Base-by-base conservation (phyloP, 768 basidiomycete genomes). In the Symmetrospora coprosmae region DNA sequence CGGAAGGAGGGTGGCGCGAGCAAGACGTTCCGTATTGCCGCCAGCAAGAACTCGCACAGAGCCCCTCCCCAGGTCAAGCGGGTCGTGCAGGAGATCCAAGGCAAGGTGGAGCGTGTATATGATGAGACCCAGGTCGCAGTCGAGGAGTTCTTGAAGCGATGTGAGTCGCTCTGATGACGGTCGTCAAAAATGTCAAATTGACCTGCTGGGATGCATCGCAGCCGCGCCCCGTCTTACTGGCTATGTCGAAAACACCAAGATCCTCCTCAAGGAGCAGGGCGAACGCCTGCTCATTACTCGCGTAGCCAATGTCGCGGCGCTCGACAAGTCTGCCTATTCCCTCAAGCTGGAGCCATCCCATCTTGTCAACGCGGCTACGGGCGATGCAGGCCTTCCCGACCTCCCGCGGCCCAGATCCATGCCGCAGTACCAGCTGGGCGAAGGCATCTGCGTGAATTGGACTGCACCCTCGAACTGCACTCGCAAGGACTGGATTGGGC, bases 1-100 rank as follows among this genome's bases (percentile, higher is more conserved):
- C 83, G 94, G 64, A 88, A 90, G 73, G 92, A 97, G 61, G 92
- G 91, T 1, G 94, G 94, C 50, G 86, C 97, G 65, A 87, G 92
- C 67, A 94, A 96, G 75, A 91, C 96, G n/a, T 83, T 99, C 72
- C 91, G 90, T 74, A 86, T 13, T 61, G 87, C 91, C 9, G 90
- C 90, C 2, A 82, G 78, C 69, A 84, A 83, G 75, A 87, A 88
- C 63, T 86, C 82, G 0, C 78, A 79, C 28, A 77, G 85, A 6
- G 47, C 41, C 53, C 16, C 19, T 66, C 25, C 41, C 46, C 30
- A 86, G 86, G n/a, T 90, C 72, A 86, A 81, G 6, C 86, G 86
- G 0, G 85, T 87, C 67, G 78, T 96, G 8, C 80, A 80, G 66
- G 91, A 92, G 72, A 88, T 97, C 63, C 85, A 84, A 67, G 91